Evolutionary conservation across 1,284 basidiomycete genomes (phyloP), one percentile per base, ranked within the genome.

Genomic region (Dichomitus squalens): DNA sequence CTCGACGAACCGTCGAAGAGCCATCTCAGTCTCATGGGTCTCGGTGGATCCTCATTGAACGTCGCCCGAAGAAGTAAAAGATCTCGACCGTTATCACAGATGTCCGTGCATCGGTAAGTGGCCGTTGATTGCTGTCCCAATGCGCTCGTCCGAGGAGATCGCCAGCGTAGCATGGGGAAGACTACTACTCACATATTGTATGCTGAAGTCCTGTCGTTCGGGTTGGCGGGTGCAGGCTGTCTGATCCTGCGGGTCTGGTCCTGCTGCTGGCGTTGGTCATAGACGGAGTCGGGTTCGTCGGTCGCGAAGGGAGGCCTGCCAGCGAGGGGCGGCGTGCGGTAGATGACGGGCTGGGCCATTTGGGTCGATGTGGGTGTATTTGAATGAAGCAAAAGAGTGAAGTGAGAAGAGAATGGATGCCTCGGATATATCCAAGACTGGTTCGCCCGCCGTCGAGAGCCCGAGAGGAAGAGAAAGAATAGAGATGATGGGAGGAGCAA

Each of bases 251-350:
- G 77, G 70, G 70, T 76, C 65, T 60, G 78, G 61, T 59, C 77
- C 67, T 71, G 67, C 67, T 71, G 67, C 48, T 72, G 67, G 39
- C 41, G 56, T 43, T 73, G 67, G 59, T 82, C 76, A 68, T 83
- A 88, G 62, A 79, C 72, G 36, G 81, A 79, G 70, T 88, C 85
- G 21, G 84, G 82, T 68, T 83, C 78, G 73, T 89, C 83, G 39
- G 85, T 88, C 40, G 85, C 86, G 69, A 82, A 88, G 46, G 86
- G 85, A 39, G 87, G 86, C 74, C 77, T 79, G 63, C 82, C 84
- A 68, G 84, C 83, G 61, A 85, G 76, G 59, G 84, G 79, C 34
- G 81, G 69, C 49, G 65, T 70, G 64, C 65, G 64, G 55, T 73
- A 72, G 61, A 67, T 66, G 58, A 68, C 68, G 35, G 70, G 66